These are phyloP conservation scores for Zygosaccharomyces siamensis DNA, from an alignment of 805 yeast species.

Conservation along the genomic window DNA sequence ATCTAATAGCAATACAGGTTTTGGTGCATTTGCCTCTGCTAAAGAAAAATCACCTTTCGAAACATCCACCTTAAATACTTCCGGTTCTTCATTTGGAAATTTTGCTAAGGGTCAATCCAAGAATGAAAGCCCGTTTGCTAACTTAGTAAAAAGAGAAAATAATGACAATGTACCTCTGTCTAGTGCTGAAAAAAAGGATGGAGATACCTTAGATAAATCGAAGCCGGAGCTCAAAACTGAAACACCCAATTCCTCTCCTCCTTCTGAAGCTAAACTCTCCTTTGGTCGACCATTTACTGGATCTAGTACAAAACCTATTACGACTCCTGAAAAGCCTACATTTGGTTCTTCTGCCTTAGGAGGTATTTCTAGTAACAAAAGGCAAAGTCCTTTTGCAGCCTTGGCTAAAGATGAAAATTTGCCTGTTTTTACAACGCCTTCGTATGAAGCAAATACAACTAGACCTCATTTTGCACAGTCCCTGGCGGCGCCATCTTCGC, in stretches of 20 bases:
- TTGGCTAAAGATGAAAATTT: conserved; percentile 2
- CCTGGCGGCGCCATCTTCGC: background rate
- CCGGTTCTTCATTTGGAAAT: conserved; percentile 10
- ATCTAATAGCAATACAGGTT: background rate
- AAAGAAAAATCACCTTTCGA: background rate
- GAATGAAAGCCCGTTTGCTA: conserved; percentile 1
- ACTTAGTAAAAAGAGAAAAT: conserved; percentile 3
- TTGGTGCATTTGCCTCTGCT: conserved; percentile 10
- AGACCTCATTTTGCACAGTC: background rate
- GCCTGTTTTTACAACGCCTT: background rate
- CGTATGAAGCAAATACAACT: background rate
- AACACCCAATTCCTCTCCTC: background rate
- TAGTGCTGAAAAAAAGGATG: background rate
- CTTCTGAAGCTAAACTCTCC: conserved; percentile 9
- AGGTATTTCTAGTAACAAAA: conserved; percentile 2
- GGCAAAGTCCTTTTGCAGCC: conserved; percentile 10
- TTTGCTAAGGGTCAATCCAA: background rate
- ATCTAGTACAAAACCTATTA: background rate
- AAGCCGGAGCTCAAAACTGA: background rate
- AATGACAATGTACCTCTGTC: background rate
- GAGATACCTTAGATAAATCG: background rate
- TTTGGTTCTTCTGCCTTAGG: conserved; percentile 17
- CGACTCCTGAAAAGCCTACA: conserved; percentile 10
- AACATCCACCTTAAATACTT: background rate
- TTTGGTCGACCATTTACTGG: conserved; percentile 17